These are phyloP conservation scores for Cokeromyces recurvatus DNA, from an alignment of 371 early-diverging fungal species.

Conservation along the genomic window DNA sequence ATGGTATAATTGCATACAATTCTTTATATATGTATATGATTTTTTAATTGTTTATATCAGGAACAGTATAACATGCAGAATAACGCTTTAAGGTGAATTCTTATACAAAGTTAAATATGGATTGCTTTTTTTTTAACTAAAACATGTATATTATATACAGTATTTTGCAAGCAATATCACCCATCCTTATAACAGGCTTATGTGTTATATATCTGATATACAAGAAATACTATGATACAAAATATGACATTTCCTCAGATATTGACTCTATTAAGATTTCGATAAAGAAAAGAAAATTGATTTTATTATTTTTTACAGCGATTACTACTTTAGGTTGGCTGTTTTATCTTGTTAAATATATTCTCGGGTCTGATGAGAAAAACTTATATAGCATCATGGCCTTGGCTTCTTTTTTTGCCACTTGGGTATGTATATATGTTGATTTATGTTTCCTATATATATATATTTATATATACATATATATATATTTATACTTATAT, in stretches of 20 bases:
- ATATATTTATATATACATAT: no score
- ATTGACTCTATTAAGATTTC: conserved; percentile 3
- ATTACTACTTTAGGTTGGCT: conserved; percentile 2
- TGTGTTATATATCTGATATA: not conserved
- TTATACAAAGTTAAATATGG: no score
- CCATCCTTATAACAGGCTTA: not conserved
- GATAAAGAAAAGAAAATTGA: conserved; percentile 1
- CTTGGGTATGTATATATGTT: conserved; percentile 7
- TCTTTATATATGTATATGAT: no score
- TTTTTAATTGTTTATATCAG: no score
- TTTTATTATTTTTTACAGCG: not conserved
- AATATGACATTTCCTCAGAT: conserved; percentile 2
- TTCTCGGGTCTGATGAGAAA: not conserved
- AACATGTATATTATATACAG: no score
- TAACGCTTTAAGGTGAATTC: no score
- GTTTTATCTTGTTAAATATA: conserved; percentile 2
- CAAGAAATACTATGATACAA: conserved; percentile 2
- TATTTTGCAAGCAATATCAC: conserved; percentile 3
- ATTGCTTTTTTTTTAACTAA: no score
- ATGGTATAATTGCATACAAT: no score
- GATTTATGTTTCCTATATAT: no score
- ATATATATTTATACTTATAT: no score
- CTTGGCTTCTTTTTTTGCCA: not conserved
- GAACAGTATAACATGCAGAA: no score
- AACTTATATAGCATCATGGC: conserved; percentile 1